These are phyloP conservation scores for Dryas alaskensis DNA, from an alignment of 306 rosid genomes.

Conservation along the genomic window DNA sequence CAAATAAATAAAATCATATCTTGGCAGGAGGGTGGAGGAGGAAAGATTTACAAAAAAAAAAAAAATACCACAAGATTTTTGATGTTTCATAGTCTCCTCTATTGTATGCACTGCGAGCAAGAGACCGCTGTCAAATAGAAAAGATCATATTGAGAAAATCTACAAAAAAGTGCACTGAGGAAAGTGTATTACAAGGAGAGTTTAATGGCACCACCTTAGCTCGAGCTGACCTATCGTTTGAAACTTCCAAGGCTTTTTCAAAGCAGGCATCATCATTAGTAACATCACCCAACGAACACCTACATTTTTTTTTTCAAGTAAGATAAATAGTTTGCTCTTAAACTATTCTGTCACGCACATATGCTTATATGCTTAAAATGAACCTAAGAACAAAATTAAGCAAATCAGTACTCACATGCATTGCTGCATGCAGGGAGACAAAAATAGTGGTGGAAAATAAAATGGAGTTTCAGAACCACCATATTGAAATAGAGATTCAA, in stretches of 20 bases:
- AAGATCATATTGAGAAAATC: slow-evolving; percentile 13
- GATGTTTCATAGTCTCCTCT: slow-evolving; percentile 83
- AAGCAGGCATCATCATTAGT: slow-evolving; percentile 76
- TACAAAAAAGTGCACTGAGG: slow-evolving; percentile 13
- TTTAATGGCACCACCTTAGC: slow-evolving; percentile 61
- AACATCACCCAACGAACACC: slow-evolving; percentile 95
- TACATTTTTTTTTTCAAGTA: slow-evolving; percentile 28
- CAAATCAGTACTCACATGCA: slow-evolving; percentile 13
- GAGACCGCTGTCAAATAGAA: slow-evolving; percentile 63
- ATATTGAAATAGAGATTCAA: slow-evolving; percentile 1
- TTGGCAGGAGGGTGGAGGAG: background rate
- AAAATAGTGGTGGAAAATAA: background rate
- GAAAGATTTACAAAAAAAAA: background rate
- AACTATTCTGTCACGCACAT: background rate
- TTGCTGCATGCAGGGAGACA: slow-evolving; percentile 18
- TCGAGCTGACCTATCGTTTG: slow-evolving; percentile 77
- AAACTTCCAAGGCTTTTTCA: slow-evolving; percentile 88
- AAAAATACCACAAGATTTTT: slow-evolving; percentile 49
- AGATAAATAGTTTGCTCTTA: slow-evolving; percentile 13
- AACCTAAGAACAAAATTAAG: slow-evolving; percentile 7
- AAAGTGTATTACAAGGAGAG: background rate
- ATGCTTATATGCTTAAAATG: background rate
- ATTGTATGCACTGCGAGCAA: slow-evolving; percentile 95
- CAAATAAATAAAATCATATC: background rate
- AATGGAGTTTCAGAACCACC: background rate